Conservation (phyloP, 176 grass and related monocot genomes). For the Puccinellia tenuiflora region DNA sequence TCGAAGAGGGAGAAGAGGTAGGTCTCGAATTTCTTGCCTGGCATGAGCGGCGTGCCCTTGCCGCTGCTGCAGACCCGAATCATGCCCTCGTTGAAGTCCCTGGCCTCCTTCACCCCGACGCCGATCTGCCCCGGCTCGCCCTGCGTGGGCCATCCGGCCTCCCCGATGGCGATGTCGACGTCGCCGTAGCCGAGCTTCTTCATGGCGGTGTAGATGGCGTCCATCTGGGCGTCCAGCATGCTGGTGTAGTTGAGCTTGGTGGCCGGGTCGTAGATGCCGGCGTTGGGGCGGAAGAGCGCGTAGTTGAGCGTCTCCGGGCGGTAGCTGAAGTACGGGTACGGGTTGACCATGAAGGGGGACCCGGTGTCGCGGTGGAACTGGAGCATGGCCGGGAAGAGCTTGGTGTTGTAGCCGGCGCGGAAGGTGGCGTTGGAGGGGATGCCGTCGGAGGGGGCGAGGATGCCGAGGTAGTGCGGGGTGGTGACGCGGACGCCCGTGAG, state of each 20-base stretch:
- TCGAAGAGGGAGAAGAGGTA: slow-evolving; percentile 86
- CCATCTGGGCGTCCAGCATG: slow-evolving; percentile 86
- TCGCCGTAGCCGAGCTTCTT: slow-evolving; percentile 45
- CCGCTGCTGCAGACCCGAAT: slow-evolving; percentile 48
- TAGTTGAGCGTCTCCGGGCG: slow-evolving; percentile 39
- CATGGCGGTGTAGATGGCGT: slow-evolving; percentile 77
- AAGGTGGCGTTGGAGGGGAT: slow-evolving; percentile 55
- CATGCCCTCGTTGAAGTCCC: slow-evolving; percentile 66
- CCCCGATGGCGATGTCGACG: slow-evolving; percentile 69
- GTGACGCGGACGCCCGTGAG: slow-evolving; percentile 40
- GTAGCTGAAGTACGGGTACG: slow-evolving; percentile 96
- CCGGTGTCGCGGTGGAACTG: slow-evolving; percentile 52
- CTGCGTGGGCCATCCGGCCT: slow-evolving; percentile 74
- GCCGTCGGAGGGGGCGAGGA: slow-evolving; percentile 52
- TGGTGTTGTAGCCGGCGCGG: slow-evolving; percentile 26
- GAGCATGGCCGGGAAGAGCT: slow-evolving; percentile 67
- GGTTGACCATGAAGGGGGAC: slow-evolving; percentile 65
- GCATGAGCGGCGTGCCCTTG: slow-evolving; percentile 68
- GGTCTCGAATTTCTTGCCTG: slow-evolving; percentile 52
- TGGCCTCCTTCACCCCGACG: slow-evolving; percentile 58
- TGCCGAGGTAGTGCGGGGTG: slow-evolving; percentile 78
- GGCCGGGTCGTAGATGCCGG: slow-evolving; percentile 42
- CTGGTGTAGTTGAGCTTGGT: slow-evolving; percentile 76
- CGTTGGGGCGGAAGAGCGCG: slow-evolving; percentile 63
- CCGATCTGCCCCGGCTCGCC: slow-evolving; percentile 60